A percentile compares a stretch with the other conserved stretches of the same genome.
These are phyloP conservation scores for Iberis pinnata DNA, from an alignment of 345 rosid genomes.

Conservation along the genomic window DNA sequence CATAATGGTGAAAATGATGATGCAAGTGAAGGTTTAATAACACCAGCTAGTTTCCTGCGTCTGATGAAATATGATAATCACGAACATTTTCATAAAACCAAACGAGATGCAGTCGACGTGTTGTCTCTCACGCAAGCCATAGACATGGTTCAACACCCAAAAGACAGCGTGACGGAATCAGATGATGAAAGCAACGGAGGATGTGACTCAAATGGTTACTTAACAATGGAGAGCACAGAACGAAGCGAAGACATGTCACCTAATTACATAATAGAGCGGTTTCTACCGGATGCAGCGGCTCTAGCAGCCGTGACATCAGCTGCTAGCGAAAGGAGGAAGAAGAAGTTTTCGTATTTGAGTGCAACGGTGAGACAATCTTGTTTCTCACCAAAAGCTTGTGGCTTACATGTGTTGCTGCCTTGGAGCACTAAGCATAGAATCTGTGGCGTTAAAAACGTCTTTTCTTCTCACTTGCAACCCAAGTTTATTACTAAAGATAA, in stretches of 20 bases:
- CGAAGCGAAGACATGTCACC: conserved; percentile 36
- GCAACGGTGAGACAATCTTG: conserved; percentile 29
- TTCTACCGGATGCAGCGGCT: conserved; percentile 70
- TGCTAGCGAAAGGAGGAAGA: conserved; percentile 34
- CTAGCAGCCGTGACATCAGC: conserved; percentile 62
- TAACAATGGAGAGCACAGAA: conserved; percentile 34
- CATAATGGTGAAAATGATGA: conserved; percentile 36
- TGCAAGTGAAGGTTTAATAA: conserved; percentile 29
- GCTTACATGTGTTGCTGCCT: conserved; percentile 55
- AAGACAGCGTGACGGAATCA: conserved; percentile 15
- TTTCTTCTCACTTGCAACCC: conserved; percentile 30
- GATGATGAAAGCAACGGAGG: conserved; percentile 22
- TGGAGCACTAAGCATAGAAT: conserved; percentile 69
- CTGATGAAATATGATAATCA: conserved; percentile 14
- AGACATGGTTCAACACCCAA: conserved; percentile 59
- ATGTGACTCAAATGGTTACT: conserved; percentile 29
- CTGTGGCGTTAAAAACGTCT: conserved; percentile 51
- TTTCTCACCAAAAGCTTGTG: conserved; percentile 49
- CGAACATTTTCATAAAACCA: conserved; percentile 2
- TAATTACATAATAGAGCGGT: conserved; percentile 64
- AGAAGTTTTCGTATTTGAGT: conserved; percentile 24
- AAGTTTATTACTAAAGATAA: conserved; percentile 28
- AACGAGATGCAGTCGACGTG: conserved; percentile 41
- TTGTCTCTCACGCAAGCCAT: conserved; percentile 75
- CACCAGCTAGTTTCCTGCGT: conserved; percentile 29